These are phyloP conservation scores for Cunninghamia lanceolata DNA, from an alignment of 75 land plant species.

Conservation along the genomic window DNA sequence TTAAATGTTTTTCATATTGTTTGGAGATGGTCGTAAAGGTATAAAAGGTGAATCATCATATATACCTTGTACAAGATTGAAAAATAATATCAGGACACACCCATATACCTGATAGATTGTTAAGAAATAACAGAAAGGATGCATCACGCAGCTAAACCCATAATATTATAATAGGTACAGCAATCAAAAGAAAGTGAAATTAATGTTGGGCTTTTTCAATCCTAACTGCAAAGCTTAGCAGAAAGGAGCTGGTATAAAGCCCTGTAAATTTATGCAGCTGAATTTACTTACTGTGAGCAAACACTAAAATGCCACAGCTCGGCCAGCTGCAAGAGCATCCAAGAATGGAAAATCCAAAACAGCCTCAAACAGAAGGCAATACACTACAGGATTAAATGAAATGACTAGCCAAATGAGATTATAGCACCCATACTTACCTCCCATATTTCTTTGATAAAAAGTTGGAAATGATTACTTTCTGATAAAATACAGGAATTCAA, in stretches of 20 bases:
- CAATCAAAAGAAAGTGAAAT: not conserved
- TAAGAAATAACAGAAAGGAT: not conserved
- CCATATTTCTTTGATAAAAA: no score
- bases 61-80: not conserved
- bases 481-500: no score
- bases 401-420: not conserved
- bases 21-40: no score
- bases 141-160: not conserved
- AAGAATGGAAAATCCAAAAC: not conserved
- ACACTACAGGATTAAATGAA: not conserved
- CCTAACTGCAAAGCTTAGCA: slow-evolving; percentile 1
- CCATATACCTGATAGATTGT: not conserved
- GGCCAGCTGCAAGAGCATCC: not conserved
- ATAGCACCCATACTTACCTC: not conserved
- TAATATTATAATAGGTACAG: no score
- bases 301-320: not conserved
- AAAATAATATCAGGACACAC: no score
- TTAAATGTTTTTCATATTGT: no score
- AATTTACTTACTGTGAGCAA: not conserved
- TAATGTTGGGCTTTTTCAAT: not conserved
- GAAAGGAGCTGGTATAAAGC: not conserved
- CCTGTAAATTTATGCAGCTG: not conserved
- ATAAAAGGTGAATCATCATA: no score
- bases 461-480: not conserved
- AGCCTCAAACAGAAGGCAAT: not conserved